Evolutionary conservation across 345 rosid species (phyloP).

Genomic region (Melastoma malabathricum): DNA sequence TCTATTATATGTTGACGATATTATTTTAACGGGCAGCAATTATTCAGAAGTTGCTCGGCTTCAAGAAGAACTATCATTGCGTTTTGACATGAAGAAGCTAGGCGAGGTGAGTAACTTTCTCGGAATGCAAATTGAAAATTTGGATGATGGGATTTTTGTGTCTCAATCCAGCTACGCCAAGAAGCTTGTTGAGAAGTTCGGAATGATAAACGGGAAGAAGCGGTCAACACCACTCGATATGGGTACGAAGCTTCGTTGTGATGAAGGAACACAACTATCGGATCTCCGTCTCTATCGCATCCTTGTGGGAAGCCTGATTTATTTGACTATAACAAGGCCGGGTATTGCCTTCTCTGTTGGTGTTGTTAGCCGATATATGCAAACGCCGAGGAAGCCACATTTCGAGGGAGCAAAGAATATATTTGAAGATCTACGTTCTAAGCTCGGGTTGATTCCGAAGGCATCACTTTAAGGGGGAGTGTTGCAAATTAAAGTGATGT

Average conservation of each 20-base stretch:
- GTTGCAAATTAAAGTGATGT: too few relatives aligned
- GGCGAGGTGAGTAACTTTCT: constrained; percentile 7
- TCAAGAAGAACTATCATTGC: not conserved
- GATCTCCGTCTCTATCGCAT: not conserved
- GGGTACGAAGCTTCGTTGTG: constrained; percentile 1
- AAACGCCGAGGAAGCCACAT: too few relatives aligned
- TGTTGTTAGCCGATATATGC: not conserved
- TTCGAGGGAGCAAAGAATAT: too few relatives aligned
- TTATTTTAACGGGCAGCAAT: not conserved
- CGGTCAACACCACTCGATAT: constrained; percentile 8
- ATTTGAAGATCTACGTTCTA: too few relatives aligned
- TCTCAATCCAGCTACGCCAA: constrained; percentile 8
- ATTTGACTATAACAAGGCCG: constrained; percentile 9
- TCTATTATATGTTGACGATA: not conserved
- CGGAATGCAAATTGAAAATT: constrained; percentile 4
- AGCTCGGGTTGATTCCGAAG: too few relatives aligned
- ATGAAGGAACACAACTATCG: not conserved
- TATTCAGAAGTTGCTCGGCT: not conserved
- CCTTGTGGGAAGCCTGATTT: constrained; percentile 6
- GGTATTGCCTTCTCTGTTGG: not conserved
- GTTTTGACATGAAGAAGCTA: constrained; percentile 8
- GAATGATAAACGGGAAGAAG: not conserved
- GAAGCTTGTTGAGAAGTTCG: constrained; percentile 1
- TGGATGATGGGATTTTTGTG: constrained; percentile 3
- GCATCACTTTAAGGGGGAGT: too few relatives aligned